Conservation (phyloP, 1,139 yeast genomes). For the Meyerozyma guilliermondii region DNA sequence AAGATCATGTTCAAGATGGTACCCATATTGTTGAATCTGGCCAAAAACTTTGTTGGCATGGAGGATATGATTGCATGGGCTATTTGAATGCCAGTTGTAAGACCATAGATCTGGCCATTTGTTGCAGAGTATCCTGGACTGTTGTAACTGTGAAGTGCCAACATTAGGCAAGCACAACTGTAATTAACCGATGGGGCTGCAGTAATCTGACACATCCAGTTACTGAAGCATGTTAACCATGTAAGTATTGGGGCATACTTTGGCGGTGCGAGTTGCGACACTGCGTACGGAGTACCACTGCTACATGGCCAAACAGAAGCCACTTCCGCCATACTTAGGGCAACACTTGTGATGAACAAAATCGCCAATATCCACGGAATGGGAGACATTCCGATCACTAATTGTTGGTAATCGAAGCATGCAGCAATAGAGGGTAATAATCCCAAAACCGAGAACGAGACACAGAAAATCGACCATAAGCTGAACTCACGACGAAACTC, state of each 20-base stretch:
- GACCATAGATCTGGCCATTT: slow-evolving; percentile 44
- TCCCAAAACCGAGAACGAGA: slow-evolving; percentile 70
- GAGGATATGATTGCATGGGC: slow-evolving; percentile 48
- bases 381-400: slow-evolving; percentile 49
- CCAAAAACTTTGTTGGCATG: slow-evolving; percentile 51
- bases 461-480: slow-evolving; percentile 57
- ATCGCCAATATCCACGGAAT: slow-evolving; percentile 53
- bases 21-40: slow-evolving; percentile 50
- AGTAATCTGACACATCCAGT: slow-evolving; percentile 53
- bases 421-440: slow-evolving; percentile 67
- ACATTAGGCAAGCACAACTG: slow-evolving; percentile 55
- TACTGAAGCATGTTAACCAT: slow-evolving; percentile 58
- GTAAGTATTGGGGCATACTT: slow-evolving; percentile 50
- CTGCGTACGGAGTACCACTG: slow-evolving; percentile 47
- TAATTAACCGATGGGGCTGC: slow-evolving; percentile 64
- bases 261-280: slow-evolving; percentile 49
- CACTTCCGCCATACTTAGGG: slow-evolving; percentile 44
- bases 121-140: slow-evolving; percentile 12
- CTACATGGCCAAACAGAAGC: slow-evolving; percentile 47
- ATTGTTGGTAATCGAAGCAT: slow-evolving; percentile 48
- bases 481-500: slow-evolving; percentile 70
- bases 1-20: slow-evolving; percentile 48
- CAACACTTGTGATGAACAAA: slow-evolving; percentile 45
- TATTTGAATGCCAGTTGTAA: slow-evolving; percentile 49
- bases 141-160: slow-evolving; percentile 43